Evolutionary conservation across 257 asterid species (phyloP).

Genomic region (Solanum chiquidenum): DNA sequence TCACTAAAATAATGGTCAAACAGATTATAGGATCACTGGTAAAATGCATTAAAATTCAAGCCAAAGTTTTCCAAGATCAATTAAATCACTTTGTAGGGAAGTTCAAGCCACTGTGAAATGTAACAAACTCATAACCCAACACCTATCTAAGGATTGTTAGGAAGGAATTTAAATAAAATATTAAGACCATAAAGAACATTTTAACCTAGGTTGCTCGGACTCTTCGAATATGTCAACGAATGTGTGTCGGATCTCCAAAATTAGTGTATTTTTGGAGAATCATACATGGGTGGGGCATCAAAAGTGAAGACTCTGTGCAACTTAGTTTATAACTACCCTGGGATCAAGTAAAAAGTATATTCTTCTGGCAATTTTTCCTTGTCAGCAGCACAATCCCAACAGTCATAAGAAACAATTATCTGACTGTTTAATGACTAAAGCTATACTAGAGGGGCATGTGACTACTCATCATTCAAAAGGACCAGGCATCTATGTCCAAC

Average conservation of each 20-base stretch:
- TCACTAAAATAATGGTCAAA: neutral
- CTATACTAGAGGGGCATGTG: conserved; percentile 3
- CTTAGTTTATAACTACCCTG: neutral
- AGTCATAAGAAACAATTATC: neutral
- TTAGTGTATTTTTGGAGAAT: neutral
- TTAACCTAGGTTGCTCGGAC: neutral
- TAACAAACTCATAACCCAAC: neutral
- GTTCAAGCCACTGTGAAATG: neutral
- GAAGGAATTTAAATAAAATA: neutral
- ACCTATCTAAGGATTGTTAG: neutral
- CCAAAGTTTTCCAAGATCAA: neutral
- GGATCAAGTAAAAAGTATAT: neutral
- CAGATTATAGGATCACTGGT: neutral
- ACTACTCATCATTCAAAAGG: neutral
- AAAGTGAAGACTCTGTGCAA: neutral
- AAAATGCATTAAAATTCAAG: neutral
- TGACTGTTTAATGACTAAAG: neutral
- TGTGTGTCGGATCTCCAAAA: neutral
- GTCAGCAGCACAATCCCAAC: neutral
- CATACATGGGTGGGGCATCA: neutral
- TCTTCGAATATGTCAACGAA: neutral
- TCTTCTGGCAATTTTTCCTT: neutral
- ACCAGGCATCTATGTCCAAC: neutral
- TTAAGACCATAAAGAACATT: neutral
- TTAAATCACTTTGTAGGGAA: neutral